Evolutionary conservation across 441 rosid genomes (phyloP).

Genomic region (Francoa sonchifolia): DNA sequence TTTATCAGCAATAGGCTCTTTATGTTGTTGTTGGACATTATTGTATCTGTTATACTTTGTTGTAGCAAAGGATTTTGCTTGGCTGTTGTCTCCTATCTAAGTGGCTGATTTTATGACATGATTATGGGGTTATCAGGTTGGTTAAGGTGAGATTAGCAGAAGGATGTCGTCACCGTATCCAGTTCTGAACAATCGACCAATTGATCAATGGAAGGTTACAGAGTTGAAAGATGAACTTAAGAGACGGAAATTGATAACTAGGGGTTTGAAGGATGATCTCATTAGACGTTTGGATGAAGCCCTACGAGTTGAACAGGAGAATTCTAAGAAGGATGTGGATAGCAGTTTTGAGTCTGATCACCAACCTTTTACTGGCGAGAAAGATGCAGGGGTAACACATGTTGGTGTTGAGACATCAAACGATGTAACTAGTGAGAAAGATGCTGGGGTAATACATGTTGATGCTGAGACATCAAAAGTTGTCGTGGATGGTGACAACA

Average conservation of each 20-base stretch:
- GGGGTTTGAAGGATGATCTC: slow-evolving; percentile 89
- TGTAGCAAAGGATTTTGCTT: not conserved
- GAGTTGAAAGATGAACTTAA: slow-evolving; percentile 94
- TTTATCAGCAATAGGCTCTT: too few species aligned
- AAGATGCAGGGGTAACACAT: slow-evolving; percentile 7
- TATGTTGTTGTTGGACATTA: not conserved
- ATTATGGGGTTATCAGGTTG: slow-evolving; percentile 9
- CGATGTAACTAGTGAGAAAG: slow-evolving; percentile 7
- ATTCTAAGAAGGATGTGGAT: slow-evolving; percentile 4
- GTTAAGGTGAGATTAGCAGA: slow-evolving; percentile 15
- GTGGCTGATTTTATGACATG: slow-evolving; percentile 6
- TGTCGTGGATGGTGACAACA: slow-evolving; percentile 8
- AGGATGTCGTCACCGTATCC: slow-evolving; percentile 72
- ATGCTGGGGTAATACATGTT: slow-evolving; percentile 16
- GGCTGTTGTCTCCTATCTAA: not conserved
- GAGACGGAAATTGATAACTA: slow-evolving; percentile 44
- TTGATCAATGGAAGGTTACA: slow-evolving; percentile 88
- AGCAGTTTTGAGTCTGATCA: not conserved
- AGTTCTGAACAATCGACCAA: slow-evolving; percentile 56
- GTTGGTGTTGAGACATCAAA: too few species aligned
- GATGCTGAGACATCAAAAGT: slow-evolving; percentile 18
- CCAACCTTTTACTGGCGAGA: not conserved
- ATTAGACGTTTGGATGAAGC: slow-evolving; percentile 55
- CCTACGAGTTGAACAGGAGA: slow-evolving; percentile 10
- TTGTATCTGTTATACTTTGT: not conserved